Conservation (phyloP, 2,329 filamentous ascomycete species). For the Sporothrix globosa region DNA sequence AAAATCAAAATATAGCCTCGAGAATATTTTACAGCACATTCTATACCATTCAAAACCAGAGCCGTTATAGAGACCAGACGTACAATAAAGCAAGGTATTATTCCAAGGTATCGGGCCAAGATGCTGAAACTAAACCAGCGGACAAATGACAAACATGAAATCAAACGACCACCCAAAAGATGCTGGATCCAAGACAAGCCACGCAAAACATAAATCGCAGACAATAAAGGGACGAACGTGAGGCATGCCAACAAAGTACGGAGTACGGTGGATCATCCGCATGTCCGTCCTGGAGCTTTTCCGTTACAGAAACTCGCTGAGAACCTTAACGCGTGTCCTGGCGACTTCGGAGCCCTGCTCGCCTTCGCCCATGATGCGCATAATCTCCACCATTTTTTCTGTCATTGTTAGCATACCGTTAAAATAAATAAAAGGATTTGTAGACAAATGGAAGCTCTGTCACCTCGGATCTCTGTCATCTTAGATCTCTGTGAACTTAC, state of each 20-base stretch:
- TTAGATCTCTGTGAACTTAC: slow-evolving; percentile 48
- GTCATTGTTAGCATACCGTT: not conserved
- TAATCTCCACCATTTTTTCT: slow-evolving; percentile 62
- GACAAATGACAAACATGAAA: not conserved
- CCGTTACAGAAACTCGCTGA: slow-evolving; percentile 55
- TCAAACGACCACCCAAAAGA: not conserved
- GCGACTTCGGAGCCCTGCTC: slow-evolving; percentile 62
- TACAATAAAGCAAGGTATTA: slow-evolving; percentile 3
- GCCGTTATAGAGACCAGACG: not conserved
- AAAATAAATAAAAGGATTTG: not conserved
- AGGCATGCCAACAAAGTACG: not conserved
- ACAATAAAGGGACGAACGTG: not conserved
- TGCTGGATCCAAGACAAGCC: not conserved
- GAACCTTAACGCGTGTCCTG: slow-evolving; percentile 60
- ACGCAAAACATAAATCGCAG: not conserved
- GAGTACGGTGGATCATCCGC: not conserved
- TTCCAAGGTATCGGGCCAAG: slow-evolving; percentile 11
- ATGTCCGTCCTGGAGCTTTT: not conserved
- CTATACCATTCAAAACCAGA: not conserved
- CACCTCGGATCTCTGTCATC: too few relatives aligned
- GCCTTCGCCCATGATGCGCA: slow-evolving; percentile 60
- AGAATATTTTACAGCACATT: too few relatives aligned
- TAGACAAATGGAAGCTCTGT: too few relatives aligned
- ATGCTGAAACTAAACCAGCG: not conserved
- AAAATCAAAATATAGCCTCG: too few relatives aligned